Evolutionary conservation across 208 protist genomes (phyloP), one percentile per base, ranked within the genome.

Genomic region (Trypanosoma vivax): DNA sequence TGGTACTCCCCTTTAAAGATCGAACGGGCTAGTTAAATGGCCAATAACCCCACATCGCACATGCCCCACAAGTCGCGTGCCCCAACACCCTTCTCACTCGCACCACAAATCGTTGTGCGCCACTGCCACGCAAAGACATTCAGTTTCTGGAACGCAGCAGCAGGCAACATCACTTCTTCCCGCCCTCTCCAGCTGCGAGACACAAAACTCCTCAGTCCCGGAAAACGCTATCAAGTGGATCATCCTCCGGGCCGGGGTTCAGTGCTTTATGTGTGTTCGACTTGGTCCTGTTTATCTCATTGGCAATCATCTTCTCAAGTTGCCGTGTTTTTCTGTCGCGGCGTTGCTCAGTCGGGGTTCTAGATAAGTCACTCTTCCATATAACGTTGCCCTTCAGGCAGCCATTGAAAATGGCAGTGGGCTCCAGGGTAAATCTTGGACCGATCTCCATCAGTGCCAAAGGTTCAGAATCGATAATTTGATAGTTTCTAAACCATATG

Each of bases 401-500:
- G 35, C 95, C 96, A 55, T 94, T 88, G 50, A 98, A 84, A 60
- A 98, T 97, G 34, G 81, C 74, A 9, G 97, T 85, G 19, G 95
- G 90, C 43, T 97, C 67, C 16, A 99, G 70, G 25, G 90, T 88
- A 66, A 99, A 98, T 55, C 97, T 85, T 7, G 97, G 97, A 2
- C 97, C 97, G 60, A 99, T 98, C 73, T 99, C 97, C 41, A 97
- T 73, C 35, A 99, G 76, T 50, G 79, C 66, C 53, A 57, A 67
- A 27, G 76, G 70, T 37, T 70, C 70, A 16, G 62, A 75, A 34
- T 63, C 37, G 14, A 72, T 59, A 29, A 99, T 97, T 76, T 99
- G 98, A 65, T 98, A 99, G 74, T 99, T 95, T 42, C 98, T 83
- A 54, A 99, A 97, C 97, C 96, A 99, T 50, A 99, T 97, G 52